These are phyloP conservation scores for Microsporum audouinii DNA, from an alignment of 2,329 filamentous ascomycete genomes.

Conservation along the genomic window DNA sequence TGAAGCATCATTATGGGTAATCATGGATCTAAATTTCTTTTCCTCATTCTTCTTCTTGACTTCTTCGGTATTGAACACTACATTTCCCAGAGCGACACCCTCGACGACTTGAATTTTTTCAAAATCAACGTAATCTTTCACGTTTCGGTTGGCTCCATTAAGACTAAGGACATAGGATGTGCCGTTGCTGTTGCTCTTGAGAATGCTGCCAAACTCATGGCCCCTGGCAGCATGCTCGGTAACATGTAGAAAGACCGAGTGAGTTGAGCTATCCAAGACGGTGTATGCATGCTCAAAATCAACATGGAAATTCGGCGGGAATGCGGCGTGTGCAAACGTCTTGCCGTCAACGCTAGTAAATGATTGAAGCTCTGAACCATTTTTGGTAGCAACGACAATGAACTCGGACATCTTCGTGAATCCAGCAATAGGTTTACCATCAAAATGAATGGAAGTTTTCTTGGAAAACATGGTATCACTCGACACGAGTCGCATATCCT, in stretches of 20 bases:
- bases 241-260: constrained; percentile 89
- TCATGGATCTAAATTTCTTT: constrained; percentile 80
- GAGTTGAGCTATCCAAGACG: constrained; percentile 85
- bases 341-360: constrained; percentile 76
- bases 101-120: constrained; percentile 91
- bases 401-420: constrained; percentile 97
- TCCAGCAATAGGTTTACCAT: constrained; percentile 56
- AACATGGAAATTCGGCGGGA: constrained; percentile 74
- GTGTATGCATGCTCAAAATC: constrained; percentile 75
- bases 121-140: constrained; percentile 74
- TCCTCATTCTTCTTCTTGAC: constrained; percentile 48
- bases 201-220: constrained; percentile 67
- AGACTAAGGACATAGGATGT: constrained; percentile 86
- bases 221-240: constrained; percentile 57
- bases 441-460: constrained; percentile 49
- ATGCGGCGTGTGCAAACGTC: constrained; percentile 69
- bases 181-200: constrained; percentile 98
- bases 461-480: constrained; percentile 68
- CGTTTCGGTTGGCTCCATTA: constrained; percentile 68
- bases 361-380: constrained; percentile 55
- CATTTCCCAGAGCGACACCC: constrained; percentile 77
- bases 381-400: constrained; percentile 72
- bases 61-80: constrained; percentile 62
- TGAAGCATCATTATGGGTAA: constrained; percentile 92
- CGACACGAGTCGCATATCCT: constrained; percentile 58